Evolutionary conservation across 202 grass and related monocot genomes (phyloP).

Genomic region (Panicum virgatum): DNA sequence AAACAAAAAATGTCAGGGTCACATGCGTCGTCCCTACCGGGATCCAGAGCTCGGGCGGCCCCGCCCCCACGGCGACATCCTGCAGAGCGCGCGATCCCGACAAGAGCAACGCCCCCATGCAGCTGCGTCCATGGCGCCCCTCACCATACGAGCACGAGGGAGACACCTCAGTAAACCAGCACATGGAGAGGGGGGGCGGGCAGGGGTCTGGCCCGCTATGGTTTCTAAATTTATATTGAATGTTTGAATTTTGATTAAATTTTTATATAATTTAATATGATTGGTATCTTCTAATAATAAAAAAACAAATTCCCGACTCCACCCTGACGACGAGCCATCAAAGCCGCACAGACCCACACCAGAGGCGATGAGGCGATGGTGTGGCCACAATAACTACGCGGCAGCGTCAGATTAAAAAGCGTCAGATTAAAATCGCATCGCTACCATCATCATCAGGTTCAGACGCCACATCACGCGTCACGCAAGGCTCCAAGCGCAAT

Average conservation of each 20-base stretch:
- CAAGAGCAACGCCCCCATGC: constrained; percentile 35
- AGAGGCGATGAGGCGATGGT: background rate
- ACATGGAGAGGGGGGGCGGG: too few relatives aligned
- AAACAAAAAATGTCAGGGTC: background rate
- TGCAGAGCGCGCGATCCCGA: constrained; percentile 11
- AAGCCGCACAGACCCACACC: background rate
- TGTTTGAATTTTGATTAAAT: too few relatives aligned
- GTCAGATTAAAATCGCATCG: constrained; percentile 23
- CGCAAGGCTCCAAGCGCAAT: constrained; percentile 12
- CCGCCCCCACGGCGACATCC: background rate
- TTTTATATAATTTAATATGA: too few relatives aligned
- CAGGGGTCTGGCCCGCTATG: too few relatives aligned
- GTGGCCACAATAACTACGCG: background rate
- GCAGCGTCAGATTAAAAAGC: background rate
- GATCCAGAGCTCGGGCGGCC: background rate
- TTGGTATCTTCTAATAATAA: too few relatives aligned
- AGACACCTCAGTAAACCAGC: constrained; percentile 40
- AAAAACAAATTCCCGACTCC: too few relatives aligned
- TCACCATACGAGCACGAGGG: constrained; percentile 35
- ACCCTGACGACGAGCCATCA: too few relatives aligned
- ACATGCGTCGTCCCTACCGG: constrained; percentile 2
- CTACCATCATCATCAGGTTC: background rate
- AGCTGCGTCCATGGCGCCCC: constrained; percentile 31
- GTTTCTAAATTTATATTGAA: too few relatives aligned
- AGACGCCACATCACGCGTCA: background rate